Base-by-base conservation (phyloP, 2,329 filamentous ascomycete species). In the Lecanoromycetidae sp. region DNA sequence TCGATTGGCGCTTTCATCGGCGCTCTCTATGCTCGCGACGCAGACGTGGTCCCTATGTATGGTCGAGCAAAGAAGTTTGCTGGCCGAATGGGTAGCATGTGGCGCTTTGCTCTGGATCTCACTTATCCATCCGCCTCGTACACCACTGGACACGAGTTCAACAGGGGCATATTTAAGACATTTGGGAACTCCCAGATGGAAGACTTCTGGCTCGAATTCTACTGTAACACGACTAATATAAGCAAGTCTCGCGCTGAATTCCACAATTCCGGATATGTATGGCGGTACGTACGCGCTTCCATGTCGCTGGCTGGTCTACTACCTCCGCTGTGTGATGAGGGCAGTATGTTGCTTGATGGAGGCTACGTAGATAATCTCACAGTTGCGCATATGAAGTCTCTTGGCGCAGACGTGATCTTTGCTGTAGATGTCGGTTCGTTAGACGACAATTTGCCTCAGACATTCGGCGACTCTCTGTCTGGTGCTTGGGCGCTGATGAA, bases 141-240 rank as follows among this genome's bases (percentile, higher is more conserved):
- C 66, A 98, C 93, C 1, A 98, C 91, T 0, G 91, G 91, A 1
- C 91, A 98, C 61, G 91, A 98, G 59, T 98, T 98, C 75, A 98
- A 98, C 58, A 84, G 91, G 5, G 91, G 91, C 33, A 95, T 98
- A 54, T 98, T 95, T 77, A 98, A 98, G 65, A 87, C 90, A 0
- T 95, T 98, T 62, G 91, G 88, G 12, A 87, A 95, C 58, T 85
- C 86, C 8, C 91, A 96, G 61, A 96, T 98, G 49, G 91, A 98
- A 66, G 91, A 98, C 63, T 98, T 96, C 60, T 98, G 91, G 91
- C 76, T 98, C 9, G 87, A 94, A 56, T 98, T 87, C 63, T 98
- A 98, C 68, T 98, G 93, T 74, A 98, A 98, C 66, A 96, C 91
- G 0, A 98, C 93, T 30, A 98, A 96, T 64, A 96, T 98, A 66